A percentile compares a stretch with the other conserved stretches of the same genome.
These are phyloP conservation scores for Entomortierella beljakovae DNA, from an alignment of 192 early-diverging fungal species.

Conservation along the genomic window DNA sequence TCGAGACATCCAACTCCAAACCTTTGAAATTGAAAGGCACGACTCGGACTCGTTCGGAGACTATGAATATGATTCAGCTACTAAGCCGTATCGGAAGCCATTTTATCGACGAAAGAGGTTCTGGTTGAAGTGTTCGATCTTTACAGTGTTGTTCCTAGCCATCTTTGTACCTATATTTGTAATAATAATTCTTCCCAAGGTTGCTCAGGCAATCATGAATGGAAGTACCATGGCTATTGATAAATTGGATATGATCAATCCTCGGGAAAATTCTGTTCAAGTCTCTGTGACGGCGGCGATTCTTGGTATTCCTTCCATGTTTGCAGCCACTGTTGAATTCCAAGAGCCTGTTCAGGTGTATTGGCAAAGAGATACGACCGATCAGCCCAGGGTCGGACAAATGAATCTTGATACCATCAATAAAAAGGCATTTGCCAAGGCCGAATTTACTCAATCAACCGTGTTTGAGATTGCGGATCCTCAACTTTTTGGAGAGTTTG, in stretches of 20 bases:
- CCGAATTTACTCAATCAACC: constrained; percentile 22
- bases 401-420: constrained; percentile 22
- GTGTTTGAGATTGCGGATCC: constrained; percentile 39
- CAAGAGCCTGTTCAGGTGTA: constrained; percentile 46
- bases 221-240: constrained; percentile 46
- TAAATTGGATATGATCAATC: constrained; percentile 53
- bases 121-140: constrained; percentile 58
- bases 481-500: constrained; percentile 46
- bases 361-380: constrained; percentile 26
- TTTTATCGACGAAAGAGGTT: constrained; percentile 60
- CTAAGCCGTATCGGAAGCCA: constrained; percentile 36
- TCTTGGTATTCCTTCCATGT: constrained; percentile 57
- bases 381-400: constrained; percentile 11
- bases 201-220: constrained; percentile 61
- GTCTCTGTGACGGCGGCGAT: constrained; percentile 42
- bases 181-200: constrained; percentile 61
- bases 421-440: constrained; percentile 33
- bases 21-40: not conserved
- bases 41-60: constrained; percentile 6
- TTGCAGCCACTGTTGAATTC: constrained; percentile 60
- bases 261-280: constrained; percentile 22
- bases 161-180: constrained; percentile 60
- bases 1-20: not conserved
- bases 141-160: constrained; percentile 47
- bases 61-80: constrained; percentile 22